phyloP scores from a whole-genome alignment of 805 yeast genomes.

The Blastobotrys chiropterorum region DNA sequence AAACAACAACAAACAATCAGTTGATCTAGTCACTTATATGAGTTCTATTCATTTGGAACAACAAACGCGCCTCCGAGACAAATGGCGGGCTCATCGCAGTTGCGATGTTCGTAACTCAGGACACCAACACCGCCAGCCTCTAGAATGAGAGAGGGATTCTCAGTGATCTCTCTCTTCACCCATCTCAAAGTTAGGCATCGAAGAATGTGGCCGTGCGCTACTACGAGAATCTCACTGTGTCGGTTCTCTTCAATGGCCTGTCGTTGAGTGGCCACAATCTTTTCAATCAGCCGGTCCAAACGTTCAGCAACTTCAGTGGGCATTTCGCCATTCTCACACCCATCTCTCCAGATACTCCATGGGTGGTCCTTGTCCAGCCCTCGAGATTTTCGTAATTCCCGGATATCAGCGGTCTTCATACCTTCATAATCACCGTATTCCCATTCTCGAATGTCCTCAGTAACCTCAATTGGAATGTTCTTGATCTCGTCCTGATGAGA shows the following conservation, averaged over 20 bases:
- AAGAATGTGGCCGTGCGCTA: slow-evolving; percentile 91
- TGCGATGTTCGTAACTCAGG: slow-evolving; percentile 80
- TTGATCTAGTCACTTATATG: slow-evolving; percentile 4
- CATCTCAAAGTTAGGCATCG: slow-evolving; percentile 88
- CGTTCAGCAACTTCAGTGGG: slow-evolving; percentile 61
- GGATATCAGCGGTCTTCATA: slow-evolving; percentile 58
- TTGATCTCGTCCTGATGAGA: slow-evolving; percentile 32
- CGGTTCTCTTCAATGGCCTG: slow-evolving; percentile 30
- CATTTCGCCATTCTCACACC: slow-evolving; percentile 87
- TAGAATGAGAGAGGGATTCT: slow-evolving; percentile 73
- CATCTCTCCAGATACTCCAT: slow-evolving; percentile 88
- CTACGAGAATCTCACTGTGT: slow-evolving; percentile 68
- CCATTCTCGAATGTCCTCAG: slow-evolving; percentile 83
- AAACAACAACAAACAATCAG: background rate
- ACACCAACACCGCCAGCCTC: slow-evolving; percentile 97
- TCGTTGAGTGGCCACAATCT: slow-evolving; percentile 46
- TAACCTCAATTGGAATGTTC: slow-evolving; percentile 24
- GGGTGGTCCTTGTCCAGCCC: slow-evolving; percentile 44
- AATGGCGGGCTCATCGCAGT: slow-evolving; percentile 80
- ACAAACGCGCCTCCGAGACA: slow-evolving; percentile 76
- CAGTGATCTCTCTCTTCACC: slow-evolving; percentile 54
- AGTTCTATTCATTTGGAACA: slow-evolving; percentile 38
- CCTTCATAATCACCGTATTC: slow-evolving; percentile 97
- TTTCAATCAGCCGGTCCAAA: slow-evolving; percentile 61
- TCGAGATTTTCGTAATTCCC: slow-evolving; percentile 47